Conservation (phyloP, 108 stramenopile species). For the Cyclostephanos invisitatus region DNA sequence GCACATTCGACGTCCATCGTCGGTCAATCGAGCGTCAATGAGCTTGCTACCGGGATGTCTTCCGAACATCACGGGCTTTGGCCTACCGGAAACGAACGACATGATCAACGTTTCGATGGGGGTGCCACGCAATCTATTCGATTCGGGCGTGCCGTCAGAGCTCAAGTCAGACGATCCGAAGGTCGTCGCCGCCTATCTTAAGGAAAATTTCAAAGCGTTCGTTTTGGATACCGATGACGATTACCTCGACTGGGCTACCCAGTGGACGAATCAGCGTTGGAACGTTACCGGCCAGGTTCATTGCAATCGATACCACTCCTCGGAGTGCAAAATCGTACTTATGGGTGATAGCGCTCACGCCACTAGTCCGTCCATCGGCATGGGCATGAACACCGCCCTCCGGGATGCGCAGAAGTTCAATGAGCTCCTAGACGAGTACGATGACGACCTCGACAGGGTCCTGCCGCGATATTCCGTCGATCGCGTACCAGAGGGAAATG, state of each 20-base stretch:
- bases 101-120: constrained; percentile 50
- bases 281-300: constrained; percentile 59
- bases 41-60: constrained; percentile 37
- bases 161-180: constrained; percentile 49
- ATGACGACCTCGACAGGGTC: constrained; percentile 46
- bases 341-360: constrained; percentile 66
- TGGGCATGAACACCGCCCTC: constrained; percentile 74
- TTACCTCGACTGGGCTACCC: constrained; percentile 47
- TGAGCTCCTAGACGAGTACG: constrained; percentile 45
- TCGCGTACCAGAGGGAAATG: constrained; percentile 63
- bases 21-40: constrained; percentile 21
- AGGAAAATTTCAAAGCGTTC: constrained; percentile 56
- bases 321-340: constrained; percentile 32
- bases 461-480: constrained; percentile 52
- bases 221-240: constrained; percentile 36
- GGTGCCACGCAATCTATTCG: constrained; percentile 28
- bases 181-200: constrained; percentile 50
- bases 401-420: constrained; percentile 56
- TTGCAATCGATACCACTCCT: constrained; percentile 55
- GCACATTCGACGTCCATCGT: constrained; percentile 39
- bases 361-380: constrained; percentile 57
- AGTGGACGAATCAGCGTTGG: constrained; percentile 61
- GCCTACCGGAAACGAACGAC: constrained; percentile 55
- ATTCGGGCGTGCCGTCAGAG: constrained; percentile 24
- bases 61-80: constrained; percentile 47